Evolutionary conservation across 192 early-diverging fungal genomes (phyloP).

Genomic region (Phlyctochytrium arcticum): DNA sequence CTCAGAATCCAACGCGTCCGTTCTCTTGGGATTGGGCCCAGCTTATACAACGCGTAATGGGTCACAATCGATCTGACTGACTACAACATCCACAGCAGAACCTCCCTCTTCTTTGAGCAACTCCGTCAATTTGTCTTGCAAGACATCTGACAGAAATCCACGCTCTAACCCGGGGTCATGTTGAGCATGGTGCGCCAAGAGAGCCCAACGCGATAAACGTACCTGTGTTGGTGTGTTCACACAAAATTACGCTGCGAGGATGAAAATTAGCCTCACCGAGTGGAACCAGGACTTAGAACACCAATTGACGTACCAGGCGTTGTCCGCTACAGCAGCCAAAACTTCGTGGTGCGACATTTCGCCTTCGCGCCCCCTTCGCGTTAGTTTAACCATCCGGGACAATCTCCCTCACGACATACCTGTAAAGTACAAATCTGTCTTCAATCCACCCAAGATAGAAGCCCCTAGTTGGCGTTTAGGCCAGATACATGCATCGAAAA

Average conservation of each 20-base stretch:
- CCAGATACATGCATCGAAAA: too few species aligned
- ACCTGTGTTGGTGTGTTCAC: conserved; percentile 84
- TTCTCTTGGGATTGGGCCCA: too few species aligned
- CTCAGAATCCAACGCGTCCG: too few species aligned
- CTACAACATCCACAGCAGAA: conserved; percentile 53
- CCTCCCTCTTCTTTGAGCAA: conserved; percentile 46
- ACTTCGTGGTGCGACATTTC: conserved; percentile 96
- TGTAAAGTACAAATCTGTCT: conserved; percentile 81
- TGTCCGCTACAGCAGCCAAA: conserved; percentile 68
- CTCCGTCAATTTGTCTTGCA: conserved; percentile 59
- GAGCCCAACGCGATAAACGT: neutral
- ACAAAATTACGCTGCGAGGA: conserved; percentile 71
- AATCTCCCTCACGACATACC: conserved; percentile 36
- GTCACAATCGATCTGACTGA: conserved; percentile 72
- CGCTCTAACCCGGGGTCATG: conserved; percentile 51
- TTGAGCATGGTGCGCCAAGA: neutral
- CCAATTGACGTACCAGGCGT: too few species aligned
- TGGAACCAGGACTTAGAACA: neutral
- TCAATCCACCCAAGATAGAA: conserved; percentile 53
- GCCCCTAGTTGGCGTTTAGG: conserved; percentile 37
- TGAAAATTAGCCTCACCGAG: neutral
- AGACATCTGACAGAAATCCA: conserved; percentile 66
- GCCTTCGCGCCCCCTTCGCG: too few species aligned
- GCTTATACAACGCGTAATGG: conserved; percentile 54
- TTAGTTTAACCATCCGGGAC: too few species aligned